phyloP scores from a whole-genome alignment of 2,329 filamentous ascomycete genomes.

The Capronia epimyces region DNA sequence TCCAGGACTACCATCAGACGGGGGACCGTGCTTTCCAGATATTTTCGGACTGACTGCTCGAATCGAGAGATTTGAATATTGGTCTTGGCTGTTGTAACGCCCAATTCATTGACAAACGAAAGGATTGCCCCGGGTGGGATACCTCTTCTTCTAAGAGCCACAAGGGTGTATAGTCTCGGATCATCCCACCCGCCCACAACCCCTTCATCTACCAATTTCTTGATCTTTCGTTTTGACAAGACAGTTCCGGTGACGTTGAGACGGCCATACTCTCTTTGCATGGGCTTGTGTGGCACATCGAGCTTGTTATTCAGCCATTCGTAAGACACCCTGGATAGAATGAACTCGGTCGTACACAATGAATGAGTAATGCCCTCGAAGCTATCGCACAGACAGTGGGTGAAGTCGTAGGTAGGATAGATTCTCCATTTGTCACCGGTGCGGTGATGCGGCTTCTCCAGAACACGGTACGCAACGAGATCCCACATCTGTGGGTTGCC shows the following conservation, averaged over 20 bases:
- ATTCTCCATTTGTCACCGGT: conserved; percentile 84
- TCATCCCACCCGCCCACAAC: conserved; percentile 86
- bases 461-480: conserved; percentile 80
- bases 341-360: conserved; percentile 89
- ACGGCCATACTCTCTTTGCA: conserved; percentile 80
- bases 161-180: conserved; percentile 80
- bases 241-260: conserved; percentile 79
- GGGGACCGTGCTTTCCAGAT: conserved; percentile 82
- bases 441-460: conserved; percentile 66
- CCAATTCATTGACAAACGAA: conserved; percentile 84
- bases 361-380: conserved; percentile 90
- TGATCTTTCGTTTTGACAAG: conserved; percentile 78
- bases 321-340: conserved; percentile 77
- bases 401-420: conserved; percentile 92
- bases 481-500: conserved; percentile 97
- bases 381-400: conserved; percentile 84
- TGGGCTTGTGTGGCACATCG: conserved; percentile 72
- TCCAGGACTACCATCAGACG: conserved; percentile 86
- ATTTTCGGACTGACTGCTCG: conserved; percentile 76
- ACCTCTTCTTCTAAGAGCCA: conserved; percentile 75
- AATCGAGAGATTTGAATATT: conserved; percentile 78
- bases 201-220: conserved; percentile 70
- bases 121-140: conserved; percentile 83
- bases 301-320: conserved; percentile 82
- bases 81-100: conserved; percentile 75